Conservation (phyloP, 2,329 filamentous ascomycete species). For the Fusarium robinianum region DNA sequence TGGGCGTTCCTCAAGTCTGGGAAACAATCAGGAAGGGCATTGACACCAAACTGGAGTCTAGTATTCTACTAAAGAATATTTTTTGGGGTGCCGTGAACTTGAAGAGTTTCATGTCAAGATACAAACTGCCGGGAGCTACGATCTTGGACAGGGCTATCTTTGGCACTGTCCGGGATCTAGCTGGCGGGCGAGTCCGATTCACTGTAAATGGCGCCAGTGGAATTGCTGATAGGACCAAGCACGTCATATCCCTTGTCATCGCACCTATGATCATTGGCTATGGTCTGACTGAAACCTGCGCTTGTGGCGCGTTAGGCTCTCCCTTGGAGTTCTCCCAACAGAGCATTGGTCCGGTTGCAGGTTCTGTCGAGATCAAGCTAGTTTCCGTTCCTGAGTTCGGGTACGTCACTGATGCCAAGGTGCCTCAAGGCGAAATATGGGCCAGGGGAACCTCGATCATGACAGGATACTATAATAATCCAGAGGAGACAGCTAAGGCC, state of each 20-base stretch:
- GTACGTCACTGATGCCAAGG: conserved; percentile 73
- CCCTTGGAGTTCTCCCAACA: conserved; percentile 80
- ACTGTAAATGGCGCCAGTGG: conserved; percentile 93
- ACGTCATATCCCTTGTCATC: conserved; percentile 88
- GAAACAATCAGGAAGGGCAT: conserved; percentile 97
- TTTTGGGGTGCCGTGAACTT: conserved; percentile 72
- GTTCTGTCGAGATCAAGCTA: conserved; percentile 83
- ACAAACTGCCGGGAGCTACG: conserved; percentile 66
- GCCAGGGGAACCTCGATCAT: conserved; percentile 78
- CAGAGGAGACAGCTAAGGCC: conserved; percentile 77
- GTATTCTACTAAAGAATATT: conserved; percentile 69
- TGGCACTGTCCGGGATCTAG: conserved; percentile 85
- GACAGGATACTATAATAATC: conserved; percentile 79
- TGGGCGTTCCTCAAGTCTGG: conserved; percentile 95
- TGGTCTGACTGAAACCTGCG: conserved; percentile 89
- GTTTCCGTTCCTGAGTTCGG: conserved; percentile 86
- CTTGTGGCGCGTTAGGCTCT: conserved; percentile 77
- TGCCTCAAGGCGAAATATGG: conserved; percentile 89
- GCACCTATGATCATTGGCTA: conserved; percentile 95
- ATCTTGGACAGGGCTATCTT: conserved; percentile 86
- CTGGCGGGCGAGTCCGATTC: conserved; percentile 83
- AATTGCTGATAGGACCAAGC: conserved; percentile 83
- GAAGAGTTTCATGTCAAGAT: conserved; percentile 60
- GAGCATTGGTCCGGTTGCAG: conserved; percentile 77
- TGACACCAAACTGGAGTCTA: conserved; percentile 73